Evolutionary conservation across 257 asterid genomes (phyloP).

Genomic region (Solanum sitiens): DNA sequence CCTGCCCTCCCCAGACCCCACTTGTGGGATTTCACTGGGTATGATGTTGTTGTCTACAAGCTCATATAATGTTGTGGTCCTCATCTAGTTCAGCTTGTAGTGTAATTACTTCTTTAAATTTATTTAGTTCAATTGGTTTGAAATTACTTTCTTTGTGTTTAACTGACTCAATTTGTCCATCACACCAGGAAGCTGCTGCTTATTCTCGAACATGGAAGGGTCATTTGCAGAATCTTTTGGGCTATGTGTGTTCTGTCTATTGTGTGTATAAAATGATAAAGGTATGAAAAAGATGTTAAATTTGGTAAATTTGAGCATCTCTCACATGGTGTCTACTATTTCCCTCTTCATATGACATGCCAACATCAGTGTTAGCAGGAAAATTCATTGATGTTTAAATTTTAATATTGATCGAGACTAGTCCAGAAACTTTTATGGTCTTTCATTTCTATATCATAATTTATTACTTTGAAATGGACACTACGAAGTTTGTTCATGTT

Average conservation of each 20-base stretch:
- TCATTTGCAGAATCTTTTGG: constrained; percentile 96
- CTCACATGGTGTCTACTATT: not conserved
- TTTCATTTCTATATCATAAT: not conserved
- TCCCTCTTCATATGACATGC: not conserved
- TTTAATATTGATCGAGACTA: not conserved
- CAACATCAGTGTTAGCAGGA: not conserved
- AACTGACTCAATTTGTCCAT: not conserved
- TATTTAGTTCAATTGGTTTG: not conserved
- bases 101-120: not conserved
- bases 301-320: not conserved
- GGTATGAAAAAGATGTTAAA: constrained; percentile 24
- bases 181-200: constrained; percentile 93
- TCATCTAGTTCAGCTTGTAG: not conserved
- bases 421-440: not conserved
- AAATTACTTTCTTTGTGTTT: not conserved
- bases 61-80: not conserved
- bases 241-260: constrained; percentile 85
- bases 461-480: not conserved
- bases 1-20: not conserved
- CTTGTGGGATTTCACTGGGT: not conserved
- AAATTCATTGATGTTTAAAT: not conserved
- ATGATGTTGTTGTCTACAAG: not conserved
- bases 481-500: not conserved
- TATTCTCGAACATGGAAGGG: constrained; percentile 99
- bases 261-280: constrained; percentile 95